These are phyloP conservation scores for Spergularia marina DNA, from an alignment of 148 eudicot genomes.

Conservation along the genomic window DNA sequence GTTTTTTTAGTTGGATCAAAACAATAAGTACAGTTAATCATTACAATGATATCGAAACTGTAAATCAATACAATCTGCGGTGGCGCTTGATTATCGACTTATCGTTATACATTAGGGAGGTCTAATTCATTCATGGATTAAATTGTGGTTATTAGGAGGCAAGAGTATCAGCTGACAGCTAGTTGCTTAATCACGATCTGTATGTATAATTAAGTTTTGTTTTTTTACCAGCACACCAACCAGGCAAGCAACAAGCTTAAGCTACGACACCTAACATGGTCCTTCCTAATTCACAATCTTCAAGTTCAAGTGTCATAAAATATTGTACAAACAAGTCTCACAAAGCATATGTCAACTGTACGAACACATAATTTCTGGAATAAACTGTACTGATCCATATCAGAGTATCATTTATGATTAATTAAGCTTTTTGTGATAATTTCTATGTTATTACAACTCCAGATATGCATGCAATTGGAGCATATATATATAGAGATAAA, in stretches of 20 bases:
- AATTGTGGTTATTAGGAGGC: background rate
- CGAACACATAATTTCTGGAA: background rate
- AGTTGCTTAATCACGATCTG: slow-evolving; percentile 1
- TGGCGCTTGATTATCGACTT: too few relatives aligned
- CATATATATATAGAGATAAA: too few relatives aligned
- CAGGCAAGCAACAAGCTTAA: background rate
- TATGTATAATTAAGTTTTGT: background rate
- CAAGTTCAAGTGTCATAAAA: background rate
- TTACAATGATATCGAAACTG: too few relatives aligned
- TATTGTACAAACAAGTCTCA: background rate
- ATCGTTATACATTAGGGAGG: too few relatives aligned
- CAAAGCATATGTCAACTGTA: slow-evolving; percentile 9
- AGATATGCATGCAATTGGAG: background rate
- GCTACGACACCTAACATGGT: slow-evolving; percentile 1
- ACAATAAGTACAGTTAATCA: too few relatives aligned
- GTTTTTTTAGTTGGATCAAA: too few relatives aligned
- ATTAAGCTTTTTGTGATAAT: too few relatives aligned
- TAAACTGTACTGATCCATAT: too few relatives aligned
- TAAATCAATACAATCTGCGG: too few relatives aligned
- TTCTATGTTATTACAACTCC: background rate
- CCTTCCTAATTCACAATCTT: background rate
- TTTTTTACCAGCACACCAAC: background rate
- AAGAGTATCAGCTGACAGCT: slow-evolving; percentile 11
- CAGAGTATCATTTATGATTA: too few relatives aligned
- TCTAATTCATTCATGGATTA: background rate